Percentiles rank a stretch among this genome's conserved stretches.
phyloP scores from a whole-genome alignment of 1,284 basidiomycete genomes.

The Dichomitus squalens region DNA sequence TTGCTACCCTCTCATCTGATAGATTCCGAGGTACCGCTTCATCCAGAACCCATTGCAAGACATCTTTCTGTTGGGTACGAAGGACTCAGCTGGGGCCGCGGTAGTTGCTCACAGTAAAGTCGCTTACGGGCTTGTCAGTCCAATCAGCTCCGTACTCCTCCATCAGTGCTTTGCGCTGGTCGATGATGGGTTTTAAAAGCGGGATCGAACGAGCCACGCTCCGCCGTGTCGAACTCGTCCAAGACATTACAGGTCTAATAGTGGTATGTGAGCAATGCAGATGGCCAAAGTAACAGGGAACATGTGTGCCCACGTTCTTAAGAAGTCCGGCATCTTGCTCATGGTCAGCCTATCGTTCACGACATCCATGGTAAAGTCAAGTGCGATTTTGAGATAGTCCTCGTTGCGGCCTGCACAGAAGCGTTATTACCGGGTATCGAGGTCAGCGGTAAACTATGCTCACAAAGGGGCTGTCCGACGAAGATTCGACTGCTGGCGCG shows the following conservation, averaged over 20 bases:
- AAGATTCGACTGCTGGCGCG: constrained; percentile 30
- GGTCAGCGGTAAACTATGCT: neutral
- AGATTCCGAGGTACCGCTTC: constrained; percentile 15
- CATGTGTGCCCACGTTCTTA: neutral
- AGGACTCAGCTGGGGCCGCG: neutral
- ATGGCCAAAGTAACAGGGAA: neutral
- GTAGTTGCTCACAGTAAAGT: too few species aligned
- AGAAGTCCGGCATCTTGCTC: neutral
- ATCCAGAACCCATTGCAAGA: constrained; percentile 31
- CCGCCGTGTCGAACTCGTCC: neutral
- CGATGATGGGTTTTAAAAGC: constrained; percentile 31
- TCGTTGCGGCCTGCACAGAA: neutral
- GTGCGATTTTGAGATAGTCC: neutral
- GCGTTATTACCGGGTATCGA: neutral
- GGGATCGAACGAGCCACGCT: constrained; percentile 18
- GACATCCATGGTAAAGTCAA: neutral
- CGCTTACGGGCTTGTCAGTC: neutral
- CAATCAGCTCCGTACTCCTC: neutral
- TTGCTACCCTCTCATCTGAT: constrained; percentile 22
- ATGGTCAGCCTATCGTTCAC: neutral
- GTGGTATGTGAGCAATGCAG: neutral
- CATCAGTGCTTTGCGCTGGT: constrained; percentile 18
- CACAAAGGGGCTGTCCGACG: constrained; percentile 31
- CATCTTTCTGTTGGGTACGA: constrained; percentile 22
- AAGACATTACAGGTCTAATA: neutral